These are phyloP conservation scores for Oryza coarctata DNA, from an alignment of 176 grass and related monocot species.

Conservation along the genomic window DNA sequence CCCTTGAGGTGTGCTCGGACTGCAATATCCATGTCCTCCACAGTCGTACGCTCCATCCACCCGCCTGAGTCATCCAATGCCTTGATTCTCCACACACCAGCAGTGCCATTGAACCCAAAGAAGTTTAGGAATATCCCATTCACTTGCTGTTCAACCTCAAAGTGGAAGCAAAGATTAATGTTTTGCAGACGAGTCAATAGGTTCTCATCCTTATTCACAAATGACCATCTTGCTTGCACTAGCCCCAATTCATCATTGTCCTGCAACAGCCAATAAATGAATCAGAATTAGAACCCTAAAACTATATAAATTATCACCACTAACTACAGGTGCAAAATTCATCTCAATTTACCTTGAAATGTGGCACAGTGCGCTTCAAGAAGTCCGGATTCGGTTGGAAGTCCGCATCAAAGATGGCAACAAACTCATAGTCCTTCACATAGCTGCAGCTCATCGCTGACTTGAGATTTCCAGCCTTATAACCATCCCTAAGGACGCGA, in stretches of 20 bases:
- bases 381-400: constrained; percentile 95
- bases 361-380: constrained; percentile 76
- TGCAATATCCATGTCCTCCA: constrained; percentile 99
- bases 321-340: neutral
- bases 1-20: constrained; percentile 88
- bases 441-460: constrained; percentile 94
- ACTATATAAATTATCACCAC: neutral
- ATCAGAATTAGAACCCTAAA: constrained; percentile 11
- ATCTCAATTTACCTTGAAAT: constrained; percentile 77
- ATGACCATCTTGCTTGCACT: constrained; percentile 97
- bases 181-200: constrained; percentile 85
- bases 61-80: constrained; percentile 87
- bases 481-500: constrained; percentile 79
- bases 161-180: constrained; percentile 98
- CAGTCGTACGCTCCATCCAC: constrained; percentile 96
- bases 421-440: constrained; percentile 93
- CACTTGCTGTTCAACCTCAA: constrained; percentile 98
- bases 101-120: constrained; percentile 97
- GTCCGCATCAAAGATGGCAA: constrained; percentile 95
- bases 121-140: constrained; percentile 90
- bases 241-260: constrained; percentile 82
- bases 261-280: constrained; percentile 30
- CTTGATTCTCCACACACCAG: constrained; percentile 94
- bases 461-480: constrained; percentile 99
- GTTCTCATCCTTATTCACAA: constrained; percentile 97